These are phyloP conservation scores for Penicillium sp. DNA, from an alignment of 2,329 filamentous ascomycete species.

Conservation along the genomic window DNA sequence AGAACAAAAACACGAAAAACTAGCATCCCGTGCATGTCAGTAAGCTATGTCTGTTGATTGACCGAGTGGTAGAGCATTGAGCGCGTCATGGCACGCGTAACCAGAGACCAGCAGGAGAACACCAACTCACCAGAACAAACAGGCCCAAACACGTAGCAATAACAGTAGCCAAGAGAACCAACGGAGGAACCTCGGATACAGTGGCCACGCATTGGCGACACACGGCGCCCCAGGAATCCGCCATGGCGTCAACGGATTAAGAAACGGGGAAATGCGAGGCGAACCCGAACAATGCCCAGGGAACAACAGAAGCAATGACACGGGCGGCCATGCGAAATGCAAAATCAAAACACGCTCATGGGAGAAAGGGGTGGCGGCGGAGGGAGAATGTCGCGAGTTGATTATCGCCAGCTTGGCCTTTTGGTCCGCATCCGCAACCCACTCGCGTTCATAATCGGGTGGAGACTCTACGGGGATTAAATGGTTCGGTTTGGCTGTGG, in stretches of 20 bases:
- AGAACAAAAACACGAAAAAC: conserved; percentile 62
- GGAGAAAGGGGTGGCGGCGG: conserved; percentile 2
- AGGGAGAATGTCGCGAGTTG: conserved; percentile 7
- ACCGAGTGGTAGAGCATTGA: background rate
- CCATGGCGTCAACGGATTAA: conserved; percentile 22
- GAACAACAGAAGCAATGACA: conserved; percentile 11
- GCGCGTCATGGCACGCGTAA: background rate
- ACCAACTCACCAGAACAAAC: conserved; percentile 31
- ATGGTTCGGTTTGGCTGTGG: too few relatives aligned
- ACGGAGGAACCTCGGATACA: conserved; percentile 26
- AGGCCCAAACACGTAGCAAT: conserved; percentile 29
- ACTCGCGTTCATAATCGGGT: conserved; percentile 12
- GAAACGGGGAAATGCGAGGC: conserved; percentile 7
- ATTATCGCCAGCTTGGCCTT: conserved; percentile 27
- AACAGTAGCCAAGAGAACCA: conserved; percentile 27
- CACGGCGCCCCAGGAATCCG: conserved; percentile 23
- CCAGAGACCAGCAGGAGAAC: conserved; percentile 1
- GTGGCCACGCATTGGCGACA: conserved; percentile 32
- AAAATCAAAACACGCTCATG: background rate
- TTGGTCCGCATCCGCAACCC: conserved; percentile 20
- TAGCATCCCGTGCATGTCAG: too few relatives aligned
- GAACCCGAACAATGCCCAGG: conserved; percentile 11
- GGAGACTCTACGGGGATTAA: conserved; percentile 6
- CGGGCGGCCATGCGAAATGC: conserved; percentile 10
- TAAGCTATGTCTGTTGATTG: too few relatives aligned